Evolutionary conservation across 2,329 filamentous ascomycete species (phyloP), one percentile per base, ranked within the genome.

Genomic region (Ceratocystis papillata): DNA sequence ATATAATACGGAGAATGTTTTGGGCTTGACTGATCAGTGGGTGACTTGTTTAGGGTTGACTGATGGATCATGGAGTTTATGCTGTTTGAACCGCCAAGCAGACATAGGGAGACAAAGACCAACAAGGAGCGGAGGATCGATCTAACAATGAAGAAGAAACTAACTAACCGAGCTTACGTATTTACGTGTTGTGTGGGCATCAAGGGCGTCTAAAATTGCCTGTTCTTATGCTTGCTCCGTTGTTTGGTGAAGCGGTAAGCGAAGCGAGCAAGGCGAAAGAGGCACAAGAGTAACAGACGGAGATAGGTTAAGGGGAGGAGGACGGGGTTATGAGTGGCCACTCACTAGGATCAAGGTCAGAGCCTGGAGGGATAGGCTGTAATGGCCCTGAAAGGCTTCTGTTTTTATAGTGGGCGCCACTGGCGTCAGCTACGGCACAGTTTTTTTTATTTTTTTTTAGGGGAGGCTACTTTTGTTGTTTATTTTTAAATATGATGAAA

Each of bases 381-480:
- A 7, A 7, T 6, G 6, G 17, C 3, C 48, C 48, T 53, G 22
- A 28, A 41, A 53, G 22, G 20, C 22, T 15, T 10, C 48, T 53
- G 48, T 53, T 53, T 53, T 28, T 28, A 28, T 3, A 53, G 48
- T 53, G 48, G 48, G 6, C 10, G 7, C 22, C 1, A 53, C 20
- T 25, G n/a, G 48, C 37, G 22, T 50, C 5, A 25, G 10, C 5
- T 53, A 25, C 25, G 48, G 22, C 48, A 53, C 48, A 5, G n/a
- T 33, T 33, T 33, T n/a, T 50, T 28, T 15, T 89, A 68, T 1
- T 50, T 5, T 12, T 22, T 48, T 48, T 20, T 8, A 20, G 45
- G 33, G 33, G 8, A 37, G 33, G 33, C 33, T 12, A 12, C 33
- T 37, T 37, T 37, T 10, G 33, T 15, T 41, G 37, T 41, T 41